Percentiles rank a stretch among this genome's conserved stretches.
Evolutionary conservation across 257 asterid species (phyloP).

Genomic region (Salvia splendens): DNA sequence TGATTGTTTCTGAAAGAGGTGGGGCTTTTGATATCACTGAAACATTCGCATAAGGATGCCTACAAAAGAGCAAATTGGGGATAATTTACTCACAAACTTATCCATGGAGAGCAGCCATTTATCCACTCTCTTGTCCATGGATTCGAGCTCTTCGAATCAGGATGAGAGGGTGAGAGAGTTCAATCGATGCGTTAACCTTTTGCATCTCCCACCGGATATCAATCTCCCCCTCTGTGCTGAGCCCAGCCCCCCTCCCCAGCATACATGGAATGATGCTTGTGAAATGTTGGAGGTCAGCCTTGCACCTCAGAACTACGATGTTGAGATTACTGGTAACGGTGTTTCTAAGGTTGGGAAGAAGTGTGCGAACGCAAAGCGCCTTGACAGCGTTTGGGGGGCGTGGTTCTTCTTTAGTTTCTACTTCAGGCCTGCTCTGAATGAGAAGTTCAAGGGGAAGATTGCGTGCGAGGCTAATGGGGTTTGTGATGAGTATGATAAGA

Average conservation of each 20-base stretch:
- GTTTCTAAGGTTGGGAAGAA: conserved; percentile 33
- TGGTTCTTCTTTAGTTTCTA: conserved; percentile 38
- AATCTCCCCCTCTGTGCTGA: conserved; percentile 38
- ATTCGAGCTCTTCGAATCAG: conserved; percentile 30
- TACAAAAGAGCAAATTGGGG: conserved; percentile 34
- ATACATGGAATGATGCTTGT: conserved; percentile 33
- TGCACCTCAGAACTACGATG: conserved; percentile 34
- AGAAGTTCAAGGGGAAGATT: conserved; percentile 34
- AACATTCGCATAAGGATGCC: conserved; percentile 26
- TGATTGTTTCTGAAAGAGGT: conserved; percentile 23
- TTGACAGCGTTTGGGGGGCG: conserved; percentile 36
- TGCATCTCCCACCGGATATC: conserved; percentile 35
- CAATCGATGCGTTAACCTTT: conserved; percentile 26
- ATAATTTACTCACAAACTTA: conserved; percentile 33
- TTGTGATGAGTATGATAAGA: conserved; percentile 35
- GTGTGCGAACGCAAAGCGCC: conserved; percentile 30
- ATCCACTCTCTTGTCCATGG: conserved; percentile 36
- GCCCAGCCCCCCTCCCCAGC: conserved; percentile 32
- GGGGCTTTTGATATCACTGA: conserved; percentile 22
- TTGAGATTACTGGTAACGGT: conserved; percentile 25
- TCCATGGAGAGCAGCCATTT: conserved; percentile 38
- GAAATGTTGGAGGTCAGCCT: conserved; percentile 36
- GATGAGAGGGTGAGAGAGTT: conserved; percentile 34
- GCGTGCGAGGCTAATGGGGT: conserved; percentile 28
- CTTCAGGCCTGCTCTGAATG: conserved; percentile 33